Base-by-base conservation (phyloP, 352 stramenopile species). In the Elongisporangium undulatum region DNA sequence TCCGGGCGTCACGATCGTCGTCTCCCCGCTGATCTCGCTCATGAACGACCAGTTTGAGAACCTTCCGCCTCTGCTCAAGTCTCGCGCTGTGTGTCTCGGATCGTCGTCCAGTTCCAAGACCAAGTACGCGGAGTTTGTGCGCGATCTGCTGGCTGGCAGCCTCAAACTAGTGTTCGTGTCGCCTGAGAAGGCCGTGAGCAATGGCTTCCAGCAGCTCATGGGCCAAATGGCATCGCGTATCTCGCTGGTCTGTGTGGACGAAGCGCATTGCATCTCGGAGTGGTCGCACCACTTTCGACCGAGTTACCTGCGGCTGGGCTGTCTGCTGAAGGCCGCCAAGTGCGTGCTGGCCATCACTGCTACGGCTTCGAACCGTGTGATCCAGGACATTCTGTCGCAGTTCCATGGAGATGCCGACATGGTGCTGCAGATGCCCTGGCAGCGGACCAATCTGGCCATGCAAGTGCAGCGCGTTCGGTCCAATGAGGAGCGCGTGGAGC, bases 211-310 rank as follows among this genome's bases (percentile, higher is more conserved):
- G 58, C 53, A 72, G n/a, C 61, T 95, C 17, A 55, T 94, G 17
- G 56, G 56, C 2, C 63, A 79, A 45, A 74, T 84, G 4, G 66
- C 68, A 3, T 59, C 72, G 29, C 70, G 79, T 3, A 55, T 94
- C 20, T 86, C 79, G 21, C 80, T 98, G 16, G 85, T 98, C 1
- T 97, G 88, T 52, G 85, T 98, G 15, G 95, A 98, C 60, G 95
- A 98, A 79, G 93, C 92, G 4, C 95, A 98, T 66, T 98, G 95
- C 64, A 77, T 98, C 26, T 97, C 87, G 10, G 89, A 98, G 64
- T 98, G 95, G 95, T 96, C 85, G 3, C 92, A 98, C 60, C 94
- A 98, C 74, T 98, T 98, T 59, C 82, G 95, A 1, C 92, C 94
- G 38, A 89, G 81, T 52, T 94, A 91, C 59, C 56, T 94, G 53